These are phyloP conservation scores for Ustilago lituana DNA, from an alignment of 1,284 basidiomycete species.

Conservation along the genomic window DNA sequence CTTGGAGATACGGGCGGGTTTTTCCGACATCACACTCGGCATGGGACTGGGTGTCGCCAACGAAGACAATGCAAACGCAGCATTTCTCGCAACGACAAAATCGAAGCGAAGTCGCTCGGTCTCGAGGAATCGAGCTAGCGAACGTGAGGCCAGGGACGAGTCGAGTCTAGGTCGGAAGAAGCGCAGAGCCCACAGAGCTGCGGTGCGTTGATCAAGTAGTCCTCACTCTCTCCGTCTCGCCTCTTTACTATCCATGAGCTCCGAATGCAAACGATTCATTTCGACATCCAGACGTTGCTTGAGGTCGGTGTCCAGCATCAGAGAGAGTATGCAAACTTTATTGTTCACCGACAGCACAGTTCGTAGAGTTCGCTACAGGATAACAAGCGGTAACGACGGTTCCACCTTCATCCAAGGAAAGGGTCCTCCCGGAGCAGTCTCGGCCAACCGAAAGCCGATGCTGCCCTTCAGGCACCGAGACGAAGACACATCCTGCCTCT, in stretches of 20 bases:
- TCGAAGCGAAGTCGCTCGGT: slow-evolving; percentile 31
- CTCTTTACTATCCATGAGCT: too few species aligned
- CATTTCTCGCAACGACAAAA: slow-evolving; percentile 7
- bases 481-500: too few species aligned
- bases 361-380: too few species aligned
- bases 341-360: too few species aligned
- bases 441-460: neutral
- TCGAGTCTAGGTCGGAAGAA: slow-evolving; percentile 23
- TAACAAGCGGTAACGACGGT: too few species aligned
- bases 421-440: neutral
- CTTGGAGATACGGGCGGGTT: slow-evolving; percentile 29
- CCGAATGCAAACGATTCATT: too few species aligned
- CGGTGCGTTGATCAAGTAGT: slow-evolving; percentile 8
- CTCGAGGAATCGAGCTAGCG: slow-evolving; percentile 24
- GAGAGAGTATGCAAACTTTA: too few species aligned
- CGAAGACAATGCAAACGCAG: slow-evolving; percentile 10
- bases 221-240: too few species aligned
- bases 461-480: too few species aligned
- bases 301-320: too few species aligned
- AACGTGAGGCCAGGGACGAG: slow-evolving; percentile 14
- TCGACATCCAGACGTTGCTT: too few species aligned
- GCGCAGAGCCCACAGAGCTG: slow-evolving; percentile 13
- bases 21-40: slow-evolving; percentile 23
- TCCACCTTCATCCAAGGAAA: too few species aligned
- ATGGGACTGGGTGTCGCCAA: slow-evolving; percentile 19